Evolutionary conservation across 2,329 filamentous ascomycete genomes (phyloP).

Genomic region (Xylariaceae sp.): DNA sequence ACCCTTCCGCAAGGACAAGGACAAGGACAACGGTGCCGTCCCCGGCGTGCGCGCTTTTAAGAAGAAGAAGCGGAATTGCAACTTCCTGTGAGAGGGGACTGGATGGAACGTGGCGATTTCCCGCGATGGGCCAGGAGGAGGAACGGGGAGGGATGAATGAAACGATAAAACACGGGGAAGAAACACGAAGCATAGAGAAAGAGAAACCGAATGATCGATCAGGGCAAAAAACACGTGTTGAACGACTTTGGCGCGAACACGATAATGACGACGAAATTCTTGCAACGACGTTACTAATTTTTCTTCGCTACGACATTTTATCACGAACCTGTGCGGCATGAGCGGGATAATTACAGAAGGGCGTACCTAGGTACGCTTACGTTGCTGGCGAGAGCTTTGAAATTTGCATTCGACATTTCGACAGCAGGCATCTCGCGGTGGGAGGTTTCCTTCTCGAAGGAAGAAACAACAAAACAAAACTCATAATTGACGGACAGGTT

Average conservation of each 20-base stretch:
- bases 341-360: slow-evolving; percentile 6
- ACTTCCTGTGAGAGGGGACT: slow-evolving; percentile 57
- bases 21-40: slow-evolving; percentile 38
- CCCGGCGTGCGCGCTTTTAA: slow-evolving; percentile 50
- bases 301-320: slow-evolving; percentile 19
- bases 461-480: background rate
- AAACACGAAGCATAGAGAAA: background rate
- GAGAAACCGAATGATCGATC: background rate
- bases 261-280: slow-evolving; percentile 25
- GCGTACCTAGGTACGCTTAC: slow-evolving; percentile 11
- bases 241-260: background rate
- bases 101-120: background rate
- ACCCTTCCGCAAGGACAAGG: slow-evolving; percentile 29
- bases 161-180: background rate
- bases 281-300: slow-evolving; percentile 26
- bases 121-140: background rate
- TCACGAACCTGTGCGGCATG: slow-evolving; percentile 12
- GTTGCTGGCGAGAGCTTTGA: slow-evolving; percentile 13
- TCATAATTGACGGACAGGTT: slow-evolving; percentile 8
- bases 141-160: background rate
- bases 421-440: slow-evolving; percentile 17
- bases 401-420: slow-evolving; percentile 25
- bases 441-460: slow-evolving; percentile 3
- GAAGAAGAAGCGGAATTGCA: slow-evolving; percentile 82
- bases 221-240: too few species aligned